Evolutionary conservation across 2,329 filamentous ascomycete genomes (phyloP), one percentile per base, ranked within the genome.

Genomic region (Trichoderma cornu-damae): DNA sequence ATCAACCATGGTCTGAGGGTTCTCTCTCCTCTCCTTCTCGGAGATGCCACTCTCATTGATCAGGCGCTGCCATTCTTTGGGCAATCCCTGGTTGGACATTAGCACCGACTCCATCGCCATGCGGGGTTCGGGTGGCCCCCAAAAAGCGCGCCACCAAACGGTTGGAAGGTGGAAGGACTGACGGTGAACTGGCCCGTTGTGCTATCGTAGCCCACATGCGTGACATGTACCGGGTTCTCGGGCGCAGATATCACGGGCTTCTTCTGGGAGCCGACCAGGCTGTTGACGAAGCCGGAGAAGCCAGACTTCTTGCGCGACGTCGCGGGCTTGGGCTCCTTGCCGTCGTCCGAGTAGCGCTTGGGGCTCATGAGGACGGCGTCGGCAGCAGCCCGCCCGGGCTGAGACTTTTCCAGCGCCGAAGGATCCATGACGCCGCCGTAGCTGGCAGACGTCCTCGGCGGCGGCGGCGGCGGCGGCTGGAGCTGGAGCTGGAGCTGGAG

Each of bases 191-290:
- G 90, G 64, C 94, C 94, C 3, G 94, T 97, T 67, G 89, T 83
- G 75, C 94, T 96, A 73, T 99, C 93, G 72, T 96, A 96, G 65
- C 93, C 93, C 63, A 99, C 94, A 73, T 99, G 94, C 58, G 93
- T 97, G 66, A 99, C 90, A 74, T 97, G 94, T 60, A 97, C 91
- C 48, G 94, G 94, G 67, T 99, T 97, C 73, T 96, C 92, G 55
- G 94, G 94, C 35, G 91, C 90, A n/a, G 94, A 97, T 67, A 99
- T 99, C 72, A 93, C 85, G 46, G 94, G 90, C 63, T 91, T 90
- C 73, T 92, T 89, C 53, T 89, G 91, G 34, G 91, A 93, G 63
- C 89, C 88, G 59, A 95, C 85, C 60, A 87, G 70, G 70, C 58
- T 52, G 71, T 86, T 93, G 78, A 96, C 86, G 67, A 96, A 91